Evolutionary conservation across 2,329 filamentous ascomycete species (phyloP).

Genomic region (Fusarium tuaranense): DNA sequence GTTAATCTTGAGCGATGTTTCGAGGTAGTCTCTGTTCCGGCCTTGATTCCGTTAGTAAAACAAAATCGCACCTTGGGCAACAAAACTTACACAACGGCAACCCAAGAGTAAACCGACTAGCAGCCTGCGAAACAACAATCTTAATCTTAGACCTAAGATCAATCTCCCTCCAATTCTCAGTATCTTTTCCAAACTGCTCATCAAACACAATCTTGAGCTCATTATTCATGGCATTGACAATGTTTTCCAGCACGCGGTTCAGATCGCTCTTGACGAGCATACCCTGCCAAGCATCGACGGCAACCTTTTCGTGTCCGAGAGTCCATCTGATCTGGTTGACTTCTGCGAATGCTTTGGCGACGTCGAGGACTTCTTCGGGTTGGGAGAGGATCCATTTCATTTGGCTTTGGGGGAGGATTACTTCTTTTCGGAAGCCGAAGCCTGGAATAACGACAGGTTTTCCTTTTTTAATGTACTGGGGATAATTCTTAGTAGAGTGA

Average conservation of each 20-base stretch:
- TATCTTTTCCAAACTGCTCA: slow-evolving; percentile 49
- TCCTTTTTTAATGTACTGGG: slow-evolving; percentile 56
- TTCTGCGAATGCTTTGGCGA: slow-evolving; percentile 52
- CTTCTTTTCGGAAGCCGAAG: slow-evolving; percentile 53
- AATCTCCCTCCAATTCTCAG: slow-evolving; percentile 50
- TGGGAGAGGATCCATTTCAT: slow-evolving; percentile 56
- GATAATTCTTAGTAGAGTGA: neutral
- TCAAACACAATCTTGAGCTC: slow-evolving; percentile 51
- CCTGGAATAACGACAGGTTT: slow-evolving; percentile 55
- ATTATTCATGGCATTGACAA: slow-evolving; percentile 50
- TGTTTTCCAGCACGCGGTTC: slow-evolving; percentile 49
- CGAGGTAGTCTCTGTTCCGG: slow-evolving; percentile 50
- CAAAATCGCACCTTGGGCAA: rapidly evolving
- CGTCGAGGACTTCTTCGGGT: slow-evolving; percentile 52
- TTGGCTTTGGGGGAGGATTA: slow-evolving; percentile 55
- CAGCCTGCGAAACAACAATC: slow-evolving; percentile 48
- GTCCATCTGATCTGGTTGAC: slow-evolving; percentile 52
- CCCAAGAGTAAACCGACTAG: slow-evolving; percentile 49
- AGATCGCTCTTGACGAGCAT: slow-evolving; percentile 52
- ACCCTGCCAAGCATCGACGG: slow-evolving; percentile 52
- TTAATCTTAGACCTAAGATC: slow-evolving; percentile 43
- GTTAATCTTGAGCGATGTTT: slow-evolving; percentile 44
- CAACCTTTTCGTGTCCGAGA: slow-evolving; percentile 50
- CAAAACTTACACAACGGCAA: slow-evolving; percentile 44
- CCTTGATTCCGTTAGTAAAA: slow-evolving; percentile 29